Evolutionary conservation across 1,284 basidiomycete genomes (phyloP).

Genomic region (Cryptococcus amylolentus): DNA sequence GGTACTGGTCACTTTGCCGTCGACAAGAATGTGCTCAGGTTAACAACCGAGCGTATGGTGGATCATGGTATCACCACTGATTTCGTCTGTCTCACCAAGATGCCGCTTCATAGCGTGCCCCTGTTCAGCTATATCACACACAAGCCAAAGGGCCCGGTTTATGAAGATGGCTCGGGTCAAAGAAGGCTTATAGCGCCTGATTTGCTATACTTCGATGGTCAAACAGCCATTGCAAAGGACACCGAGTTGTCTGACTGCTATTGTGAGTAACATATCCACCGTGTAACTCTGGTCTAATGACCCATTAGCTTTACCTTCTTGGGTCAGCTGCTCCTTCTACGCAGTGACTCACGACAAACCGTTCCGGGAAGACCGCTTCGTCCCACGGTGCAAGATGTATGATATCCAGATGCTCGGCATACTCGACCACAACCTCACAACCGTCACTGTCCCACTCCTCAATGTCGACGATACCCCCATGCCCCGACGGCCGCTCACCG

Average conservation of each 20-base stretch:
- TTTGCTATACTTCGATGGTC: conserved; percentile 71
- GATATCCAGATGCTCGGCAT: conserved; percentile 90
- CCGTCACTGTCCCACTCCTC: conserved; percentile 75
- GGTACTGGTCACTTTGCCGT: conserved; percentile 94
- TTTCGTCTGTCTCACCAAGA: conserved; percentile 85
- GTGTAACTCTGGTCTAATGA: background rate
- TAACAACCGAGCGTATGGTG: conserved; percentile 93
- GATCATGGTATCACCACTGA: conserved; percentile 91
- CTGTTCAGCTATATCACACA: conserved; percentile 65
- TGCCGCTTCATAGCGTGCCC: conserved; percentile 86
- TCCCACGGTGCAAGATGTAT: conserved; percentile 88
- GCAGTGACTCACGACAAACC: conserved; percentile 56
- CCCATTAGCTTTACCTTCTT: conserved; percentile 37
- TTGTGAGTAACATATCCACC: conserved; percentile 25
- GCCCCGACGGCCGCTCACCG: conserved; percentile 13
- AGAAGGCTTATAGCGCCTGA: conserved; percentile 57
- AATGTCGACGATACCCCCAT: conserved; percentile 36
- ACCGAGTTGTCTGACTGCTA: conserved; percentile 44
- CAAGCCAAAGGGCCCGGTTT: conserved; percentile 53
- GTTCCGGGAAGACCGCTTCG: conserved; percentile 81
- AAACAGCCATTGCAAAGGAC: conserved; percentile 30
- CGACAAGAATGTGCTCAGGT: conserved; percentile 78
- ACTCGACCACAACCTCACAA: conserved; percentile 81
- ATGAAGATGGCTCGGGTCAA: conserved; percentile 28
- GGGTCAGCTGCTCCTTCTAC: conserved; percentile 50